These are phyloP conservation scores for Penicillium frequentans DNA, from an alignment of 2,329 filamentous ascomycete species.

Conservation along the genomic window DNA sequence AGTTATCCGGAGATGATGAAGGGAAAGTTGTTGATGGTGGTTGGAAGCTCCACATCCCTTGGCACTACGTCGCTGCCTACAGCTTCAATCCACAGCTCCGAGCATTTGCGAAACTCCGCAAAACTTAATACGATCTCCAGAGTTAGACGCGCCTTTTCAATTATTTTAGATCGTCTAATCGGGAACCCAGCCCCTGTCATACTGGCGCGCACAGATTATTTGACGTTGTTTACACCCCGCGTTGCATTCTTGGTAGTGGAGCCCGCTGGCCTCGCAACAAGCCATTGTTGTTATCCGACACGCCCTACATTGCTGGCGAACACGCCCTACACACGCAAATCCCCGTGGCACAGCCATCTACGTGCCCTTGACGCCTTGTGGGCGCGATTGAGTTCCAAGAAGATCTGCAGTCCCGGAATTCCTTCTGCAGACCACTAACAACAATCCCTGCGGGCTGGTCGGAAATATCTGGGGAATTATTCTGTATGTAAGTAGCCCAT, in stretches of 20 bases:
- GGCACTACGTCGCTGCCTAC: neutral
- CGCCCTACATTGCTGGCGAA: conserved; percentile 23
- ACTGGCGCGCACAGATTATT: neutral
- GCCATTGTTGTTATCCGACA: conserved; percentile 5
- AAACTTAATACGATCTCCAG: neutral
- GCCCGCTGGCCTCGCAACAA: conserved; percentile 7
- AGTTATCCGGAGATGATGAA: neutral
- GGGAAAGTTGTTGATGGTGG: neutral
- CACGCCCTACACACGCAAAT: neutral
- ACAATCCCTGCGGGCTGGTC: conserved; percentile 7
- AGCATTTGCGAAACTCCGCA: neutral
- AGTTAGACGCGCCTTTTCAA: neutral
- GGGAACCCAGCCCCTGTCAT: neutral
- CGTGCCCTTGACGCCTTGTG: neutral
- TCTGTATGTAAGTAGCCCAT: neutral
- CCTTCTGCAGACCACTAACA: conserved; percentile 12
- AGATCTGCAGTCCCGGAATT: conserved; percentile 20
- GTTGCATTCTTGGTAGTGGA: conserved; percentile 19
- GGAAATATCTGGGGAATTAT: neutral
- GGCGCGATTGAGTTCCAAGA: conserved; percentile 7
- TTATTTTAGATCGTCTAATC: neutral
- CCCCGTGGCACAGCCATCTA: neutral
- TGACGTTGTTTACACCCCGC: conserved; percentile 12
- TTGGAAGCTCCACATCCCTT: neutral
- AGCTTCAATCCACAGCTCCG: neutral